A percentile compares a stretch with the other conserved stretches of the same genome.
Evolutionary conservation across 306 rosid genomes (phyloP).

Genomic region (Dryas drummondii): DNA sequence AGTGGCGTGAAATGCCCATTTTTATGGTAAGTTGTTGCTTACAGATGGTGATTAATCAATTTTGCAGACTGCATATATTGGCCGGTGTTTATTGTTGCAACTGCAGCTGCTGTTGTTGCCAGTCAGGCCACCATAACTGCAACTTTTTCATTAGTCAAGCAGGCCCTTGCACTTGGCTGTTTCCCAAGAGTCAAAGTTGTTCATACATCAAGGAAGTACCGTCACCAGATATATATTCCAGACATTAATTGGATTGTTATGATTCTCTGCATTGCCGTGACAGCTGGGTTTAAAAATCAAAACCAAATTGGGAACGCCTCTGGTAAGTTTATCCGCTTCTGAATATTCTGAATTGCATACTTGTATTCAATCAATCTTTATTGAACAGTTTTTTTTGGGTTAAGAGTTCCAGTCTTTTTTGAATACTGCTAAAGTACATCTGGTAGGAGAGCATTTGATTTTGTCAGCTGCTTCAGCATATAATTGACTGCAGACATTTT

Average conservation of each 20-base stretch:
- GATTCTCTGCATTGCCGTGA: constrained; percentile 92
- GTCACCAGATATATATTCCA: constrained; percentile 85
- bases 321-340: constrained; percentile 47
- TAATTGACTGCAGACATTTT: too few relatives aligned
- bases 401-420: too few relatives aligned
- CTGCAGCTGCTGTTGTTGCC: constrained; percentile 91
- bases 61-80: constrained; percentile 73
- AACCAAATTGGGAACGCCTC: constrained; percentile 93
- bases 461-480: too few relatives aligned
- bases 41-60: constrained; percentile 33
- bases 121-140: constrained; percentile 95
- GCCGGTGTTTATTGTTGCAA: constrained; percentile 95
- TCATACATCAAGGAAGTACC: constrained; percentile 81
- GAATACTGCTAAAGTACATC: not conserved
- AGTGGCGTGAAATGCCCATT: not conserved
- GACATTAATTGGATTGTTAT: constrained; percentile 96
- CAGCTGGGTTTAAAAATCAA: constrained; percentile 90
- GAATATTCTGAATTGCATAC: not conserved
- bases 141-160: constrained; percentile 88
- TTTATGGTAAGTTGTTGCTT: not conserved
- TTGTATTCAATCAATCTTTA: too few relatives aligned
- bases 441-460: not conserved
- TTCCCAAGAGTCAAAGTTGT: constrained; percentile 96
- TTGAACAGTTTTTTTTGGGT: too few relatives aligned
- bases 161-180: constrained; percentile 91